A percentile compares a stretch with the other conserved stretches of the same genome.
Conservation (phyloP, 2,329 filamentous ascomycete species). For the Cordyceps farinosa region DNA sequence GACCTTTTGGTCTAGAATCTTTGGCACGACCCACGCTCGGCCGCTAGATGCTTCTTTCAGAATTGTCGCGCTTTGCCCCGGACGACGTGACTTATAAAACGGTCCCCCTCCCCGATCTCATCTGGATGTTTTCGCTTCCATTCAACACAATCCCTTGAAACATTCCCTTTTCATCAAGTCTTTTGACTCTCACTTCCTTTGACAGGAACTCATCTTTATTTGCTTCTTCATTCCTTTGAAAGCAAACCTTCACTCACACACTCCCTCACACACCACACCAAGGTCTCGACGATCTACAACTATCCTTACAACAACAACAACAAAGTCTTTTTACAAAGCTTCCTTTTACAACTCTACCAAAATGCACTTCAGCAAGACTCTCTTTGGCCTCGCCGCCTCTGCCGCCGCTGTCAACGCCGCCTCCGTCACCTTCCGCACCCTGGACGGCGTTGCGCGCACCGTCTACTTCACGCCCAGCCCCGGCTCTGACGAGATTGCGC, state of each 20-base stretch:
- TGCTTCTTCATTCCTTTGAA: constrained; percentile 21
- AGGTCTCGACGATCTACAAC: constrained; percentile 20
- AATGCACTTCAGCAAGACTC: constrained; percentile 51
- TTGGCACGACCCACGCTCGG: constrained; percentile 12
- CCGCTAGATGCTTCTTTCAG: constrained; percentile 10
- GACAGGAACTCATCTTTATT: constrained; percentile 9
- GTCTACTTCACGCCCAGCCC: constrained; percentile 48
- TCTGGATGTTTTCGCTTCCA: not conserved
- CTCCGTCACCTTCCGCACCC: constrained; percentile 55
- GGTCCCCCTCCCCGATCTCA: constrained; percentile 10
- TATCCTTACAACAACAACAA: constrained; percentile 7
- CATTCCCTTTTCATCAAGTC: constrained; percentile 16
- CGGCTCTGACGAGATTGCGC: constrained; percentile 33
- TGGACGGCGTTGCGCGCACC: constrained; percentile 49
- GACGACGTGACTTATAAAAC: constrained; percentile 14
- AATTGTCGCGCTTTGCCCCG: constrained; percentile 1
- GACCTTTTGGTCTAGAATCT: constrained; percentile 13
- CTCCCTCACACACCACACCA: constrained; percentile 19
- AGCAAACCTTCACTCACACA: constrained; percentile 15
- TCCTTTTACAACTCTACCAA: constrained; percentile 33
- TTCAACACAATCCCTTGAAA: constrained; percentile 10
- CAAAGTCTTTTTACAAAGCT: not conserved
- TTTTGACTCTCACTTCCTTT: constrained; percentile 17
- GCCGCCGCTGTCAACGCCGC: constrained; percentile 45
- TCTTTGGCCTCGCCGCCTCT: constrained; percentile 42